Evolutionary conservation across 257 asterid genomes (phyloP), one percentile per base, ranked within the genome.

Genomic region (Solanum appendiculatum): DNA sequence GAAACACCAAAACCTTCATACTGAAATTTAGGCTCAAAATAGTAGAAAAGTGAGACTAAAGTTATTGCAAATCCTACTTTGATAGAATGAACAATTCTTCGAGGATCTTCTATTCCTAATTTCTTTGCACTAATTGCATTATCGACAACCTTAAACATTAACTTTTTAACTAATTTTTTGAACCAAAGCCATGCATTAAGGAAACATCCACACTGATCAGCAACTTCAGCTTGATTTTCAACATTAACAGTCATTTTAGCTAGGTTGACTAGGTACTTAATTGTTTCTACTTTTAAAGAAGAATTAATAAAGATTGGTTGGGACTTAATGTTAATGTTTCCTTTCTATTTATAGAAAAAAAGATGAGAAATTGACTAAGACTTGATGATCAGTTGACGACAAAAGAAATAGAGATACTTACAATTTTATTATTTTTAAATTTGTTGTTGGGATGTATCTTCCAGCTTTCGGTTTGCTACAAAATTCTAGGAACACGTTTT

Each of bases 61-160:
- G 95, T 90, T 4, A 94, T 91, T 8, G 96, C 92, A 4, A 95
- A 88, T 23, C 96, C 96, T 9, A 93, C 94, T 93, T 94, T 95
- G 5, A 95, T 74, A 6, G 96, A 95, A 87, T 93, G 98, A 39
- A 91, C 88, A 88, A 92, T 90, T 86, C 91, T 93, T 88, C 97
- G 89, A 0, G 97, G 96, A 64, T 95, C 98, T 39, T 95, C 97
- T 39, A 58, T 78, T 14, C 92, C 98, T 2, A 90, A 85, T 72
- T 89, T 90, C 75, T 82, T 90, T 74, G 82, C 82, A 74, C 27
- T 21, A 15, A 2, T 21, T 74, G 33, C 82, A 1, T 3, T 36
- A 74, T 74, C 33, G 2, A 74, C 51, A 74, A 74, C 82, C 51
- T 74, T 74, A 37, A 36, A 37, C 31, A 23, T 37, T 5, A 74